phyloP scores from a whole-genome alignment of 2,329 filamentous ascomycete genomes.

The Alternaria sp. region DNA sequence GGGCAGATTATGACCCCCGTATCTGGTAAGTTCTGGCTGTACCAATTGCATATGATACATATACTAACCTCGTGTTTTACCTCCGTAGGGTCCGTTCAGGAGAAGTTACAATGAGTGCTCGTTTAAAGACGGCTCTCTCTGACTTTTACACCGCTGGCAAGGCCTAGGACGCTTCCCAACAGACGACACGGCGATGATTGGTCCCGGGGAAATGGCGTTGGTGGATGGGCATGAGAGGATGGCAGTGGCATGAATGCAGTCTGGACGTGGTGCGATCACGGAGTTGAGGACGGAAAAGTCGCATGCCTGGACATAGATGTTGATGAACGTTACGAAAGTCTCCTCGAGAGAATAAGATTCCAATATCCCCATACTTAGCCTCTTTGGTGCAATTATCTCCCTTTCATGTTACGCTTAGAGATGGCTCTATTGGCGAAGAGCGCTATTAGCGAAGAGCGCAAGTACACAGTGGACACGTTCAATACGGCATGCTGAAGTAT shows the following conservation, averaged over 20 bases:
- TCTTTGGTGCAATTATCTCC: background rate
- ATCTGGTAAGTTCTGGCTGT: no score
- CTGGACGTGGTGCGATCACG: background rate
- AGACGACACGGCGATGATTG: background rate
- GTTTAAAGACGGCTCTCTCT: conserved; percentile 72
- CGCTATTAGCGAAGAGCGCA: background rate
- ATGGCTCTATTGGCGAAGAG: background rate
- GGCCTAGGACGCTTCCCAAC: conserved; percentile 60
- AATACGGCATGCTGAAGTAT: background rate
- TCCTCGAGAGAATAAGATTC: background rate
- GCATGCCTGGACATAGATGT: background rate
- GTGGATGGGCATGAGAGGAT: conserved; percentile 4
- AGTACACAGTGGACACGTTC: fast-evolving
- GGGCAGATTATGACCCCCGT: no score
- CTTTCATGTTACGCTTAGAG: background rate
- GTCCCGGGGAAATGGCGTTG: conserved; percentile 22
- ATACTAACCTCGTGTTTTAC: no score
- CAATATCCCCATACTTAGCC: background rate
- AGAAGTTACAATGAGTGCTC: no score
- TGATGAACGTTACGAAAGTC: background rate
- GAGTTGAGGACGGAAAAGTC: background rate
- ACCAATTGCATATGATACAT: background rate
- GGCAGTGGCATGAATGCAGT: background rate
- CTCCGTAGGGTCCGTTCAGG: no score
- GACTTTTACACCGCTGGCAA: conserved; percentile 82